Percentiles rank a stretch among this genome's conserved stretches.
Conservation (phyloP, 257 asterid species). For the Anisodus tanguticus region DNA sequence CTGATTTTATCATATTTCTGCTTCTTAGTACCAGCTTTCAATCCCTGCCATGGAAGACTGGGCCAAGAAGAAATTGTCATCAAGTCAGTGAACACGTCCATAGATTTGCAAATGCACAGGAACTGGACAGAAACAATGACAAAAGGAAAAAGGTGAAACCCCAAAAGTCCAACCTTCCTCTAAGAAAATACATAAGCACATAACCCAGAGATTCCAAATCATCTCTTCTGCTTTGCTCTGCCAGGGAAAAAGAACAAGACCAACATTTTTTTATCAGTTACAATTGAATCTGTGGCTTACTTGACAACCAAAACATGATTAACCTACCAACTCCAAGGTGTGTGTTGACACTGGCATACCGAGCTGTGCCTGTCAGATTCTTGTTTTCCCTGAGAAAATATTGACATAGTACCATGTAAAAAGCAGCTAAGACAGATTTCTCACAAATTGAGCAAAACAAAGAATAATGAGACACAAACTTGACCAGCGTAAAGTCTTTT, state of each 20-base stretch:
- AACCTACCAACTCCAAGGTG: constrained; percentile 93
- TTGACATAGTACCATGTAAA: constrained; percentile 18
- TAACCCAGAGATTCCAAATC: constrained; percentile 98
- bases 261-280: background rate
- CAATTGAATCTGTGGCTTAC: constrained; percentile 6
- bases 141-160: constrained; percentile 29
- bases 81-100: background rate
- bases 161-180: constrained; percentile 75
- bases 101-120: constrained; percentile 10
- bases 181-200: constrained; percentile 94
- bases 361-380: constrained; percentile 96
- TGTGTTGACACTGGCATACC: constrained; percentile 94
- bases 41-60: constrained; percentile 98
- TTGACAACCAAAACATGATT: constrained; percentile 25
- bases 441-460: constrained; percentile 18
- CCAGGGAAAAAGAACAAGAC: constrained; percentile 35
- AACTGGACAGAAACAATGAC: background rate
- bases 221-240: constrained; percentile 98
- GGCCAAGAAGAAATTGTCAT: constrained; percentile 32
- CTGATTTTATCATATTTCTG: constrained; percentile 96
- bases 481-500: background rate
- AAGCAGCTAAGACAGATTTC: background rate
- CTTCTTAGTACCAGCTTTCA: constrained; percentile 95
- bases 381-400: constrained; percentile 78
- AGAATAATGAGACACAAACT: background rate